Conservation (phyloP, 2,329 filamentous ascomycete genomes). For the Aspergillus viridinutans region DNA sequence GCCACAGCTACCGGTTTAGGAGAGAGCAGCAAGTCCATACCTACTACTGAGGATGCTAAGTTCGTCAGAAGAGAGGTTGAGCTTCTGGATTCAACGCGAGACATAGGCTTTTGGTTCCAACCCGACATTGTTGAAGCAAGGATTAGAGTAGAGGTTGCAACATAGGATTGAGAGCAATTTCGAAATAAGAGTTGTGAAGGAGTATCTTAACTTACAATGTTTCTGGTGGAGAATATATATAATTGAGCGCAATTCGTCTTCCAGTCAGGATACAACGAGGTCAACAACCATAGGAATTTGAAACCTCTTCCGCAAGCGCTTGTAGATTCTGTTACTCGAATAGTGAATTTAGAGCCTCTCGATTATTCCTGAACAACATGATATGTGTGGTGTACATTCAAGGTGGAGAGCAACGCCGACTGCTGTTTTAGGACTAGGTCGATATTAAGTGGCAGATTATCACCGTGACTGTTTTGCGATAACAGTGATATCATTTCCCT, state of each 20-base stretch:
- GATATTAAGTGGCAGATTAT: not conserved
- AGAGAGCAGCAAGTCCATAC: conserved; percentile 26
- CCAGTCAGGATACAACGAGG: not conserved
- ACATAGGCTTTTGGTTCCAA: conserved; percentile 72
- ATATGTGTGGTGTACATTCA: not conserved
- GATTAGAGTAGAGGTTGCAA: conserved; percentile 61
- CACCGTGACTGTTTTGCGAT: not conserved
- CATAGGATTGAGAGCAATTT: conserved; percentile 1
- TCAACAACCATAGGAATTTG: not conserved
- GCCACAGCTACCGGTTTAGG: conserved; percentile 7
- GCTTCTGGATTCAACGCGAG: conserved; percentile 71
- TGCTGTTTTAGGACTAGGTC: not conserved
- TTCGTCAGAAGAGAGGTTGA: conserved; percentile 77
- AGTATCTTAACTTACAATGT: not conserved
- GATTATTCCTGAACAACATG: not conserved
- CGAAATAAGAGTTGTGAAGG: not conserved
- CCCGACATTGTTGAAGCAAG: conserved; percentile 63
- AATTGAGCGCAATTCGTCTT: not conserved
- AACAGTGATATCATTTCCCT: conserved; percentile 6
- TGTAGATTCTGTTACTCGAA: not conserved
- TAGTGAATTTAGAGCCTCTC: not conserved
- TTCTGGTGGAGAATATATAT: not conserved
- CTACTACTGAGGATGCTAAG: conserved; percentile 41
- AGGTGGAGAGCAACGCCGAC: not conserved
- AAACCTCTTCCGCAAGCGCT: not conserved